Conservation (phyloP, 2,329 filamentous ascomycete species). For the Dendrostoma leiphaemia region DNA sequence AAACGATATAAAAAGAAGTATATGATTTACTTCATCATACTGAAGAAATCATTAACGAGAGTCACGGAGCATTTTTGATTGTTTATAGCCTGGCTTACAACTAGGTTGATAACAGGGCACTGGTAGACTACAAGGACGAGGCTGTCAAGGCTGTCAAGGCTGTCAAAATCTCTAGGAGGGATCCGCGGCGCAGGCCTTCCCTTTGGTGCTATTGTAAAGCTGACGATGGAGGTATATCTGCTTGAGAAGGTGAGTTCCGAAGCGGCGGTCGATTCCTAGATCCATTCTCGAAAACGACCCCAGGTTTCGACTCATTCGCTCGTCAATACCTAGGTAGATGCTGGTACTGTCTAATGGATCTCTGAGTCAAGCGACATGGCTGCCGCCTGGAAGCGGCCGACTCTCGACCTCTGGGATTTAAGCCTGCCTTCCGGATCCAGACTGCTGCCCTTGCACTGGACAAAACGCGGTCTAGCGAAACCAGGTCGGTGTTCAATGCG, state of each 20-base stretch:
- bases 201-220: slow-evolving; percentile 38
- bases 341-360: no score
- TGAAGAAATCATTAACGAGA: slow-evolving; percentile 33
- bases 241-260: slow-evolving; percentile 25
- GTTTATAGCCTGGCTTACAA: slow-evolving; percentile 35
- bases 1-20: no score
- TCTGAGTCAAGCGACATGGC: neutral
- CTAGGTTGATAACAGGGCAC: slow-evolving; percentile 34
- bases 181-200: slow-evolving; percentile 38
- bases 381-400: neutral
- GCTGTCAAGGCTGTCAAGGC: slow-evolving; percentile 35
- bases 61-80: slow-evolving; percentile 31
- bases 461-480: neutral
- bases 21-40: no score
- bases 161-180: slow-evolving; percentile 34
- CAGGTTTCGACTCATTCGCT: no score
- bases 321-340: no score
- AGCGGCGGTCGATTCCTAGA: neutral
- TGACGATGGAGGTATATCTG: slow-evolving; percentile 38
- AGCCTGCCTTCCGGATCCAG: slow-evolving; percentile 24
- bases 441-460: slow-evolving; percentile 24
- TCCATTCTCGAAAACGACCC: no score
- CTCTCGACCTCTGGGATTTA: neutral
- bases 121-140: slow-evolving; percentile 36
- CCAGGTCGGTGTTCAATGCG: neutral